Percentiles rank a stretch among this genome's conserved stretches.
Conservation (phyloP, 2,329 filamentous ascomycete species). For the Keithomyces neogunnii region DNA sequence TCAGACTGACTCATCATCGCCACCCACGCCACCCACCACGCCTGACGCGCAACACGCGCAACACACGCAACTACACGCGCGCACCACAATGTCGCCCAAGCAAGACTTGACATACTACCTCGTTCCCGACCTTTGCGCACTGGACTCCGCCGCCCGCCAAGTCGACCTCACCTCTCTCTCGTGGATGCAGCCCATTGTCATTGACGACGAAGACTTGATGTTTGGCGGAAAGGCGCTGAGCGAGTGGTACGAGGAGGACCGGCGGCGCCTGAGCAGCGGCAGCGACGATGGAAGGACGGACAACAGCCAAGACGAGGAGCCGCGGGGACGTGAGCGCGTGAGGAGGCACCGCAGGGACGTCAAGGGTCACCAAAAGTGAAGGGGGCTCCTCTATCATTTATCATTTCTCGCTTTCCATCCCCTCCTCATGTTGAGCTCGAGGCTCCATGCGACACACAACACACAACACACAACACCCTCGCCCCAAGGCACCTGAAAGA, state of each 20-base stretch:
- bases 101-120: constrained; percentile 19
- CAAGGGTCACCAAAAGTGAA: constrained; percentile 3
- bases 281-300: constrained; percentile 25
- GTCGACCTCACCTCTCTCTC: constrained; percentile 24
- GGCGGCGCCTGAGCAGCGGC: constrained; percentile 26
- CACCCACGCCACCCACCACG: no score
- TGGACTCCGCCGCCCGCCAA: constrained; percentile 24
- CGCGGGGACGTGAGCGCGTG: constrained; percentile 11
- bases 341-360: constrained; percentile 16
- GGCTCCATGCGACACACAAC: neutral
- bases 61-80: neutral
- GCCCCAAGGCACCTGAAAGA: neutral
- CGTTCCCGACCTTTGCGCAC: constrained; percentile 23
- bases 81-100: constrained; percentile 9
- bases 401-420: neutral
- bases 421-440: neutral
- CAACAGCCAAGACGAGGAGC: constrained; percentile 20
- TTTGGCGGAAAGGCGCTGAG: constrained; percentile 53
- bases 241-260: constrained; percentile 49
- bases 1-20: neutral
- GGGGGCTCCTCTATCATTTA: neutral
- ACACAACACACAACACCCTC: no score
- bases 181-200: constrained; percentile 48
- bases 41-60: no score
- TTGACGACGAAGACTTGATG: constrained; percentile 53